These are phyloP conservation scores for Lasiodiplodia hormozganensis DNA, from an alignment of 2,329 filamentous ascomycete species.

Conservation along the genomic window DNA sequence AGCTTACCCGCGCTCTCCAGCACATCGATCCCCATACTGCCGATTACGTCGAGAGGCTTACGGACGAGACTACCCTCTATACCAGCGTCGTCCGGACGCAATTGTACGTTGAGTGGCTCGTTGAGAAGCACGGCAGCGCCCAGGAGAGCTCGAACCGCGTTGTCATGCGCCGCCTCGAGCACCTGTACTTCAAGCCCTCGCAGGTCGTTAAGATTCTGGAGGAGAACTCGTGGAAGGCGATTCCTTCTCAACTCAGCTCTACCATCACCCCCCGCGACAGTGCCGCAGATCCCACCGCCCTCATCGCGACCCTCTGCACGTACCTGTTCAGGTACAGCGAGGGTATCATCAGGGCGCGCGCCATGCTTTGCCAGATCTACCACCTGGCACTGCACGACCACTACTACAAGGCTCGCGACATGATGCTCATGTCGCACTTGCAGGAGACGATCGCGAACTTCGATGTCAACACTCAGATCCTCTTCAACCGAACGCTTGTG, in stretches of 20 bases:
- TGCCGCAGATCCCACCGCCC: conserved; percentile 71
- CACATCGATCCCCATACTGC: conserved; percentile 98
- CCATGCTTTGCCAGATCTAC: conserved; percentile 99
- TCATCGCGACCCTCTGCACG: conserved; percentile 88
- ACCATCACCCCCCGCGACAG: conserved; percentile 76
- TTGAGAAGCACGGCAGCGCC: conserved; percentile 74
- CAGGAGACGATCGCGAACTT: conserved; percentile 97
- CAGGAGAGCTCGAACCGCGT: conserved; percentile 93
- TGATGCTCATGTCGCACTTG: conserved; percentile 99
- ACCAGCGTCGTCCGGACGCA: conserved; percentile 87
- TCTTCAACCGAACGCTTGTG: conserved; percentile 97
- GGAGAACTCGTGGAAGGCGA: conserved; percentile 88
- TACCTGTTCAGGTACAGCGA: conserved; percentile 95
- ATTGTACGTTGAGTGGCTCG: conserved; percentile 85
- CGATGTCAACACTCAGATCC: conserved; percentile 94
- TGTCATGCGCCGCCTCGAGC: conserved; percentile 91
- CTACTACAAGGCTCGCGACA: conserved; percentile 96
- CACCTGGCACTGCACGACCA: conserved; percentile 97
- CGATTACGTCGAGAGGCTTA: conserved; percentile 94
- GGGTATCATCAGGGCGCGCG: conserved; percentile 92
- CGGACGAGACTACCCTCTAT: conserved; percentile 90
- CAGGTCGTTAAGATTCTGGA: conserved; percentile 94
- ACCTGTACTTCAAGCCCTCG: conserved; percentile 98
- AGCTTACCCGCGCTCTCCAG: conserved; percentile 95
- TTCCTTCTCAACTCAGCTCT: conserved; percentile 75